phyloP scores from a whole-genome alignment of 345 rosid genomes.

The Erucastrum elatum region DNA sequence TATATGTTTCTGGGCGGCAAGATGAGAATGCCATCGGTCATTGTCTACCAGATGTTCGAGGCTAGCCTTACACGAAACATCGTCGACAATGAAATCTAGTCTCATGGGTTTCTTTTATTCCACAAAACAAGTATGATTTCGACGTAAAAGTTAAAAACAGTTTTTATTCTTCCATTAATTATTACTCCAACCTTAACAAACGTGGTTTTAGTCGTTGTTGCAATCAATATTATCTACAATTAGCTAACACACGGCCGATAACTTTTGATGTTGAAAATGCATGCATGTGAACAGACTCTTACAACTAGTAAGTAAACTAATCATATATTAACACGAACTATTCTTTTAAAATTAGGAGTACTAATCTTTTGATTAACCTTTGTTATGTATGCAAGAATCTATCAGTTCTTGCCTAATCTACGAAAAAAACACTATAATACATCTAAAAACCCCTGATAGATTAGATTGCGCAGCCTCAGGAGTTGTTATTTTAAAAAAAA shows the following conservation, averaged over 20 bases:
- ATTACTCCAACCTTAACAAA: background rate
- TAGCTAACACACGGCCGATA: background rate
- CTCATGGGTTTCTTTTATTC: background rate
- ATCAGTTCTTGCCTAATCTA: background rate
- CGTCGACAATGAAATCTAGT: slow-evolving; percentile 10
- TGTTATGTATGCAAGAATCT: background rate
- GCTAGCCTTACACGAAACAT: slow-evolving; percentile 3
- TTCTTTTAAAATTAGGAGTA: background rate
- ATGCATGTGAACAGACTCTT: slow-evolving; percentile 10
- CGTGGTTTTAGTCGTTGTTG: background rate
- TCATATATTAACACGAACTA: background rate
- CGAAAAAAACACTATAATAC: background rate
- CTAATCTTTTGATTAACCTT: slow-evolving; percentile 13
- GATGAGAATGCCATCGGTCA: slow-evolving; percentile 5
- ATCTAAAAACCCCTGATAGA: background rate
- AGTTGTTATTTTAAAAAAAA: background rate
- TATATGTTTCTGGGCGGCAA: background rate
- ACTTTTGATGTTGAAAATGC: slow-evolving; percentile 10
- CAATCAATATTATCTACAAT: slow-evolving; percentile 6
- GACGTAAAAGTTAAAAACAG: slow-evolving; percentile 5
- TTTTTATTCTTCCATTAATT: background rate
- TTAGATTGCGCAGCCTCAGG: background rate
- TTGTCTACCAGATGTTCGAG: slow-evolving; percentile 26
- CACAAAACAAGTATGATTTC: background rate
- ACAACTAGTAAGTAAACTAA: slow-evolving; percentile 17